A percentile compares a stretch with the other conserved stretches of the same genome.
phyloP scores from a whole-genome alignment of 257 asterid genomes.

The Salvia miltiorrhiza region DNA sequence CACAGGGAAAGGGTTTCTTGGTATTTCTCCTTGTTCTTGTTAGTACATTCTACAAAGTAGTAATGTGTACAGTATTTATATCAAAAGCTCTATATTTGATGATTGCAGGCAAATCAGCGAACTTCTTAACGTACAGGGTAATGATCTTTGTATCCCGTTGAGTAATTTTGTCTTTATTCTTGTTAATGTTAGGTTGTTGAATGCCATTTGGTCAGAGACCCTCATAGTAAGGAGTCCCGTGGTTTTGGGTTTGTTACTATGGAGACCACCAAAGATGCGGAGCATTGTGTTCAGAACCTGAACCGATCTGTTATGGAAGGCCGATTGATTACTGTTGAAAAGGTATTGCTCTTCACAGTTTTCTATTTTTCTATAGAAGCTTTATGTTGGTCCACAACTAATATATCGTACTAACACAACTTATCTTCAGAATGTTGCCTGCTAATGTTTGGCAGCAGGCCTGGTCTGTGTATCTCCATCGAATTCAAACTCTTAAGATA shows the following conservation, averaged over 20 bases:
- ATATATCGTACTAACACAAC: constrained; percentile 5
- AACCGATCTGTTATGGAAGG: constrained; percentile 27
- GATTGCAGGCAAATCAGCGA: neutral
- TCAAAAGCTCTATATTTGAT: neutral
- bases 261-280: constrained; percentile 18
- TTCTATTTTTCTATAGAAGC: neutral
- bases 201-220: constrained; percentile 25
- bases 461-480: constrained; percentile 40
- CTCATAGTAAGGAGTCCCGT: constrained; percentile 28
- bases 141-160: neutral
- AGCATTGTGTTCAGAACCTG: constrained; percentile 14
- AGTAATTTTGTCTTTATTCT: neutral
- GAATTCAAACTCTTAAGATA: constrained; percentile 28
- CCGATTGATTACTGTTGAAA: constrained; percentile 22
- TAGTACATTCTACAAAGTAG: neutral
- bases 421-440: constrained; percentile 26
- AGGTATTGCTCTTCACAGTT: constrained; percentile 7
- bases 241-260: constrained; percentile 27
- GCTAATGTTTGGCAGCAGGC: constrained; percentile 49
- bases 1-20: neutral
- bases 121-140: neutral
- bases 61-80: neutral
- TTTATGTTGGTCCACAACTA: constrained; percentile 6
- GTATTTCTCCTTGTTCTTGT: neutral
- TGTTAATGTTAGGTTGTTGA: constrained; percentile 11